Conservation (phyloP, 192 early-diverging fungal genomes). For the Piromyces sp. region DNA sequence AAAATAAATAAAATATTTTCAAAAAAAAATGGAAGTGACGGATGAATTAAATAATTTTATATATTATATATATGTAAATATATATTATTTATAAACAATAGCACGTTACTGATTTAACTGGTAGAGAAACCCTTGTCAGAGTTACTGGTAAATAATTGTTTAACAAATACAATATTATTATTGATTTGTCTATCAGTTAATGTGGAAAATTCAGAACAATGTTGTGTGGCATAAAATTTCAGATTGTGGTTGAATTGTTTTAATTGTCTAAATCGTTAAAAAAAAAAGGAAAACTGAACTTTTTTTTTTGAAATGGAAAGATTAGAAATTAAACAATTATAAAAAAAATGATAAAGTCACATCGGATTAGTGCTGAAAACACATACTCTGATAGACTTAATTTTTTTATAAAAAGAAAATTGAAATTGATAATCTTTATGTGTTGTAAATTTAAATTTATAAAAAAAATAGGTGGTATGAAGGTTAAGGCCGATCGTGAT, state of each 20-base stretch:
- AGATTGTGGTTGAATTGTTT: background rate
- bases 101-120: constrained; percentile 98
- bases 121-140: constrained; percentile 96
- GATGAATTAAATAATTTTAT: too few relatives aligned
- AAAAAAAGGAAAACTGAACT: background rate
- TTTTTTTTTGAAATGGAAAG: background rate
- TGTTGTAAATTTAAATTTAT: too few relatives aligned
- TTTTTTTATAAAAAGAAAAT: background rate
- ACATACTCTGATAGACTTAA: background rate
- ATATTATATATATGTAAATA: too few relatives aligned
- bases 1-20: too few relatives aligned
- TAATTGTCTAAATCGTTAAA: background rate
- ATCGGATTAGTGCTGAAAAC: background rate
- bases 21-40: too few relatives aligned
- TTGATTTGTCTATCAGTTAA: background rate
- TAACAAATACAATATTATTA: background rate
- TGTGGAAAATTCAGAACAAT: background rate
- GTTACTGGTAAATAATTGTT: constrained; percentile 70
- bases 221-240: background rate
- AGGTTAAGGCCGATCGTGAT: constrained; percentile 99
- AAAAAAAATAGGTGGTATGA: constrained; percentile 78
- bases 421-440: background rate
- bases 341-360: background rate
- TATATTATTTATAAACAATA: background rate
- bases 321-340: background rate